A percentile compares a stretch with the other conserved stretches of the same genome.
Conservation (phyloP, 208 protist genomes). For the Sergeia podlipaevii region DNA sequence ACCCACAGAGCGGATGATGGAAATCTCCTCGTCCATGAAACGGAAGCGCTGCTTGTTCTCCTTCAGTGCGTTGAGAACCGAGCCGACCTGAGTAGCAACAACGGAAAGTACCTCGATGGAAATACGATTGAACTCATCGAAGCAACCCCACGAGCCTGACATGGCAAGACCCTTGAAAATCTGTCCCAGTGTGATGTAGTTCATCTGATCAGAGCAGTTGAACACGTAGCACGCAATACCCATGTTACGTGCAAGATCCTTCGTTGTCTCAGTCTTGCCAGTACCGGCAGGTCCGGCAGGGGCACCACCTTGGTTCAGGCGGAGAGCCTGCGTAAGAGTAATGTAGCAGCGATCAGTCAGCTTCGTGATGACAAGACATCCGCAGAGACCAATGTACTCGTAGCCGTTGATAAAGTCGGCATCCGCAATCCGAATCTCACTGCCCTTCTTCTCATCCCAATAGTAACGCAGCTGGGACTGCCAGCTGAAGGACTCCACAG, state of each 20-base stretch:
- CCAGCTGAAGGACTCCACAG: conserved; percentile 95
- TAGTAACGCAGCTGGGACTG: conserved; percentile 97
- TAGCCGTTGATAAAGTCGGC: conserved; percentile 97
- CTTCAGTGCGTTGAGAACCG: conserved; percentile 97
- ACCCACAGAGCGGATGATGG: conserved; percentile 85
- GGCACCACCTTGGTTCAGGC: conserved; percentile 90
- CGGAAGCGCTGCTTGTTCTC: conserved; percentile 93
- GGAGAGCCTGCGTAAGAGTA: conserved; percentile 94
- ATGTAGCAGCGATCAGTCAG: conserved; percentile 99
- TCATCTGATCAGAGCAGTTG: conserved; percentile 99
- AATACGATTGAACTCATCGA: conserved; percentile 98
- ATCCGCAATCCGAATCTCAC: conserved; percentile 96
- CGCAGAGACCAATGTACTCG: conserved; percentile 98
- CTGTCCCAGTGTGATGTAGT: conserved; percentile 96
- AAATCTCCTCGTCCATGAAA: conserved; percentile 96
- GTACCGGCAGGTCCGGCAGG: conserved; percentile 93
- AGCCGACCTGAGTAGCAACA: conserved; percentile 97
- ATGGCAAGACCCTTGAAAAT: conserved; percentile 97
- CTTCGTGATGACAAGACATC: conserved; percentile 98
- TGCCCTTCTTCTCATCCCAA: conserved; percentile 94
- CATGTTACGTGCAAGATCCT: conserved; percentile 93
- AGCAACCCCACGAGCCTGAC: conserved; percentile 97
- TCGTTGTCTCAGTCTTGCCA: conserved; percentile 95
- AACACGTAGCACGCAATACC: conserved; percentile 95
- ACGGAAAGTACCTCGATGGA: conserved; percentile 98